phyloP scores from a whole-genome alignment of 108 stramenopile species.

The Fistulifera solaris region DNA sequence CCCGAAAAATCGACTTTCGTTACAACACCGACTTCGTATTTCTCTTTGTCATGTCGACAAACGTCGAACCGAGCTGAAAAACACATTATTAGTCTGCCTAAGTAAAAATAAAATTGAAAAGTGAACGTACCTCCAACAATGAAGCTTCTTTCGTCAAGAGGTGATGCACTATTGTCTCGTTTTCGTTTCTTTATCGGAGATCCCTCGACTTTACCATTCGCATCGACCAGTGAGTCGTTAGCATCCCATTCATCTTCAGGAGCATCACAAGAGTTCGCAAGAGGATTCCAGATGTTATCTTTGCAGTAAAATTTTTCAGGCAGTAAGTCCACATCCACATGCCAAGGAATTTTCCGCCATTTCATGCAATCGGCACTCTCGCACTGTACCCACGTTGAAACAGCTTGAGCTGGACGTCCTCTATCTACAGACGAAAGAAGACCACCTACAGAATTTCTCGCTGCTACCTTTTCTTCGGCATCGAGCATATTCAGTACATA shows the following conservation, averaged over 20 bases:
- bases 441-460: not conserved
- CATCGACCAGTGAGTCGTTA: constrained; percentile 16
- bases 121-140: constrained; percentile 1
- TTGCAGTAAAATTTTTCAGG: constrained; percentile 81
- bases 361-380: constrained; percentile 81
- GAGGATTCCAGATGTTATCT: constrained; percentile 76
- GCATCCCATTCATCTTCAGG: constrained; percentile 81
- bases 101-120: too few species aligned
- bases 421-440: constrained; percentile 69
- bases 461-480: constrained; percentile 8
- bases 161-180: not conserved
- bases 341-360: constrained; percentile 85
- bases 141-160: constrained; percentile 8
- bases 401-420: constrained; percentile 78
- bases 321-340: constrained; percentile 72
- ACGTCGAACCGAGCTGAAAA: constrained; percentile 63
- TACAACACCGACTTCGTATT: constrained; percentile 46
- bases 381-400: constrained; percentile 90
- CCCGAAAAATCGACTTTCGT: constrained; percentile 48
- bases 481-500: constrained; percentile 32
- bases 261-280: constrained; percentile 51
- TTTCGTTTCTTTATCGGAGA: constrained; percentile 6
- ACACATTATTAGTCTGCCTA: too few species aligned
- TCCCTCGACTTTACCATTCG: constrained; percentile 12
- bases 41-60: constrained; percentile 39